Evolutionary conservation across 805 yeast genomes (phyloP), one percentile per base, ranked within the genome.

Genomic region (Hemisphaericaspora nanyangensis): DNA sequence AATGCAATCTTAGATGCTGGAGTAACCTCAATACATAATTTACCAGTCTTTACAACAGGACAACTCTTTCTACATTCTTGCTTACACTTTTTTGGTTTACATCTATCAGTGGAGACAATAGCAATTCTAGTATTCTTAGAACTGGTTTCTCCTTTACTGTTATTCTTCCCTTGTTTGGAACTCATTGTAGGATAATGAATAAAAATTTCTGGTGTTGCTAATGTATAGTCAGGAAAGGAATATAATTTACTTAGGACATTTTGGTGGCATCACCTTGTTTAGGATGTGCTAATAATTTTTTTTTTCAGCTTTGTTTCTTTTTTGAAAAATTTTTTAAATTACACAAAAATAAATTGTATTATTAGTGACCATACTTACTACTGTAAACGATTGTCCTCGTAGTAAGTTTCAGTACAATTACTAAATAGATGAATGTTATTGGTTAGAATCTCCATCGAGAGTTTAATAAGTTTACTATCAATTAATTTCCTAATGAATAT

Each of bases 11-110:
- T 93, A 45, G 85, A 79, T 16, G 82, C 76, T 46, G 98, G 96
- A 0, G 86, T 68, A 34, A 93, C 99, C 66, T 93, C 99, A 56
- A 93, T 93, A 82, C 99, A 93, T 46, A 90, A 77, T 63, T 90
- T 93, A 43, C 99, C 99, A 1, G 99, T 91, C 62, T 93, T 85
- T 42, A 93, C 98, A 29, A 93, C 99, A 3, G 99, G 99, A 77
- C 99, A 93, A 19, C 95, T 74, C 60, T 89, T 89, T 61, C 89
- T 81, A 74, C 99, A 93, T 68, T 93, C 99, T 68, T 93, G 99
- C 63, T 95, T 90, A 72, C 99, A 93, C 65, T 93, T 88, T 73
- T 89, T 91, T 40, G 99, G 99, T 65, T 93, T 93, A 74, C 99
- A 93, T 68, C 78, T 89, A 76, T 93, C 99, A 34, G 80, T 80